These are phyloP conservation scores for Xylariales sp. DNA, from an alignment of 2,329 filamentous ascomycete species.

Conservation along the genomic window DNA sequence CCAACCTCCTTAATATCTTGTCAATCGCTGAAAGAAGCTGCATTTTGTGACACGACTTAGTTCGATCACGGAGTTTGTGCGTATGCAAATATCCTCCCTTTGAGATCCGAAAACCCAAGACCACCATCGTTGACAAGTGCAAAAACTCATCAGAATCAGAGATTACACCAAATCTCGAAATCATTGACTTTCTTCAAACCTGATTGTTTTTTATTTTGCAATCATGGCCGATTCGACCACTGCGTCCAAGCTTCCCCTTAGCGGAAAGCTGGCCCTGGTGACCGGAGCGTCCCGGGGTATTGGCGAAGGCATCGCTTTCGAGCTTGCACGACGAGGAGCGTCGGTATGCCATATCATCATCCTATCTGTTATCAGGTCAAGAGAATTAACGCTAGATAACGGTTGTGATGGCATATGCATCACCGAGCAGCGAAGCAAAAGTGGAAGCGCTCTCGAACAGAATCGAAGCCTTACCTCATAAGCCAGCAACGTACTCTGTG, in stretches of 20 bases:
- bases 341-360: constrained; percentile 39
- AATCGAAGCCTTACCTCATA: constrained; percentile 45
- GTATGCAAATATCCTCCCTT: too few relatives aligned
- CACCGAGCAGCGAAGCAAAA: constrained; percentile 56
- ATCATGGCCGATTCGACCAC: too few relatives aligned
- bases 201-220: too few relatives aligned
- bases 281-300: constrained; percentile 44
- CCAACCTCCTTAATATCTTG: too few relatives aligned
- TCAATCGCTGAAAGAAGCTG: too few relatives aligned
- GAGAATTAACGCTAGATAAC: constrained; percentile 3
- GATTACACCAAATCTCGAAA: too few relatives aligned
- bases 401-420: constrained; percentile 57
- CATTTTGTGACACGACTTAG: too few relatives aligned
- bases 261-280: constrained; percentile 31
- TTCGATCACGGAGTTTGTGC: too few relatives aligned
- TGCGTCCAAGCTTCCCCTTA: constrained; percentile 9
- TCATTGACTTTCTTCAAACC: too few relatives aligned
- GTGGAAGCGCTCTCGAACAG: constrained; percentile 54
- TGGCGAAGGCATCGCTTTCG: constrained; percentile 40
- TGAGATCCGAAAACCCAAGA: too few relatives aligned
- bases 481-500: constrained; percentile 14
- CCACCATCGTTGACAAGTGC: too few relatives aligned
- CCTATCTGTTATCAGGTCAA: constrained; percentile 31
- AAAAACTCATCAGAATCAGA: too few relatives aligned
- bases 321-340: constrained; percentile 44